Percentiles rank a stretch among this genome's conserved stretches.
Evolutionary conservation across 805 yeast species (phyloP).

Genomic region (Yamadazyma olivae): DNA sequence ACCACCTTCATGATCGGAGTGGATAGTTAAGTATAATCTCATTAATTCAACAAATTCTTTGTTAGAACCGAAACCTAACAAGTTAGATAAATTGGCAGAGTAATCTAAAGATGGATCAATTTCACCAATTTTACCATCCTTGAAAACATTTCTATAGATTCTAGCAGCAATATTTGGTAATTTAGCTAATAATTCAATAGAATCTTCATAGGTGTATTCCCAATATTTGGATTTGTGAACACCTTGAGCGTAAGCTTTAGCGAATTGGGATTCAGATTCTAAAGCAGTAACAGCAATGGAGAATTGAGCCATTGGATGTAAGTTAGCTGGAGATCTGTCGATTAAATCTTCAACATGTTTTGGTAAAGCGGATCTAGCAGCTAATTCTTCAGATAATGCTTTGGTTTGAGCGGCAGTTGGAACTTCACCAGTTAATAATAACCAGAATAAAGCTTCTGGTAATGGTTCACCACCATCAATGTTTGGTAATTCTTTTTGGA

Average conservation of each 20-base stretch:
- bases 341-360: constrained; percentile 57
- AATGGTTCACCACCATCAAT: constrained; percentile 60
- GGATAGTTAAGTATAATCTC: constrained; percentile 71
- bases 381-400: constrained; percentile 57
- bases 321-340: constrained; percentile 59
- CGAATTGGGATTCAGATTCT: constrained; percentile 68
- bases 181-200: constrained; percentile 65
- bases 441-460: constrained; percentile 80
- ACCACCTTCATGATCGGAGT: constrained; percentile 84
- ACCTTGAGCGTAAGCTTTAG: constrained; percentile 69
- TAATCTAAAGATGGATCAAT: constrained; percentile 59
- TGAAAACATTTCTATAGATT: constrained; percentile 62
- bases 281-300: constrained; percentile 73
- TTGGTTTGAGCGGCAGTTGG: constrained; percentile 61
- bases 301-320: constrained; percentile 85
- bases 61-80: constrained; percentile 59
- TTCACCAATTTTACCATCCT: constrained; percentile 56
- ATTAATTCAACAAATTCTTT: constrained; percentile 64
- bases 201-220: constrained; percentile 74
- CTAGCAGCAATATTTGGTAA: constrained; percentile 73
- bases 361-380: constrained; percentile 64
- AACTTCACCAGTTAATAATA: constrained; percentile 67
- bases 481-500: constrained; percentile 64
- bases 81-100: constrained; percentile 66
- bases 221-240: constrained; percentile 68